Evolutionary conservation across 129 eudicot species (phyloP), one percentile per base, ranked within the genome.

Genomic region (Flaveria robusta): DNA sequence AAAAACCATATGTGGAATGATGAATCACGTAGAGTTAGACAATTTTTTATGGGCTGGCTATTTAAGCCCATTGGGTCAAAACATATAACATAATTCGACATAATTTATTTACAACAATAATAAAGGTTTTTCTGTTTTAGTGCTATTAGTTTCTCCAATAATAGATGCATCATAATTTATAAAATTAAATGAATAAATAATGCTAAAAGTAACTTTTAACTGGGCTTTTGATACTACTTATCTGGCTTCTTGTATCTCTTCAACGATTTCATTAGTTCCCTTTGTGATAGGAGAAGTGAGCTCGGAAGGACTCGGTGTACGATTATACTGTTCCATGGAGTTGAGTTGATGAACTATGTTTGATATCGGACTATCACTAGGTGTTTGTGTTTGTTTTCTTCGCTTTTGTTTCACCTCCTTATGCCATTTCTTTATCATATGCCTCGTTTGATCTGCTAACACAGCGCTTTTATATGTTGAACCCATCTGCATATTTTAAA

Each of bases 371-470:
- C 79, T 66, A 43, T 55, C 70, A 42, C 3, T 49, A 29, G 74
- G 81, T 22, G 73, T 66, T 20, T 66, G 75, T 4, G 75, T 20
- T 29, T 79, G 68, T 43, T 59, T 79, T 74, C 37, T 84, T 20
- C 79, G 69, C 26, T 58, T 80, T 14, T 49, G 74, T 71, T 74
- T 84, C 22, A 84, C 84, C 54, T 84, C 84, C 23, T 46, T 56
- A 18, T 84, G 87, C 87, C 87, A 84, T 71, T 84, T 84, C 82
- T 66, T 80, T n/a, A 84, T 69, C 73, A 75, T 27, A 4, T 66
- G 64, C 22, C 72, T 77, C 34, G 55, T 80, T 65, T 80, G 84
- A 59, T 80, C 79, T 76, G 80, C 68, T 50, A 84, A 58, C 22
- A 76, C 76, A 1, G 65, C 74, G 16, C 79, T 80, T 72, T 84